A percentile compares a stretch with the other conserved stretches of the same genome.
Conservation (phyloP, 2,329 filamentous ascomycete genomes). For the Aspergillus novofumigatus region DNA sequence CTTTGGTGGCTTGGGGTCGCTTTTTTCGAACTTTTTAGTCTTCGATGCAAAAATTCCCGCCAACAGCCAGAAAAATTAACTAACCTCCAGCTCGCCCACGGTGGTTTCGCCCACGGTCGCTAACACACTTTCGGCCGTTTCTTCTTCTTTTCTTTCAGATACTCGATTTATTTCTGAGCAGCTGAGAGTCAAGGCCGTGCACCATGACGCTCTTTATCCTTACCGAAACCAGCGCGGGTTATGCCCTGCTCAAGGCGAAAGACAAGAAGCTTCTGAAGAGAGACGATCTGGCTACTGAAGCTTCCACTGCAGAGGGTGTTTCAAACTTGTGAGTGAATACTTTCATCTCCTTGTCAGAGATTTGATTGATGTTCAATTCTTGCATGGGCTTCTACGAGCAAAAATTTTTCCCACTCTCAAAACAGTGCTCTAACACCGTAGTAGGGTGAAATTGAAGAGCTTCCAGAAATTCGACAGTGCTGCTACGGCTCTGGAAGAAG, state of each 20-base stretch:
- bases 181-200: conserved; percentile 30
- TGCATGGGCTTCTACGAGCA: conserved; percentile 9
- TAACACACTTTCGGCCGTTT: conserved; percentile 19
- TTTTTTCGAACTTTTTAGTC: conserved; percentile 34
- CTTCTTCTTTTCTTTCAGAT: conserved; percentile 19
- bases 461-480: conserved; percentile 98
- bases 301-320: conserved; percentile 76
- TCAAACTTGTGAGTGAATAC: conserved; percentile 68
- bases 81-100: conserved; percentile 27
- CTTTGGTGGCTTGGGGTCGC: conserved; percentile 19
- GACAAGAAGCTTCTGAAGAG: conserved; percentile 97
- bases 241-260: conserved; percentile 96
- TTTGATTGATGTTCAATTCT: not conserved
- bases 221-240: conserved; percentile 90
- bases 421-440: conserved; percentile 20
- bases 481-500: conserved; percentile 83
- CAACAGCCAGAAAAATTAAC: conserved; percentile 18
- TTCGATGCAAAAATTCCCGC: conserved; percentile 35
- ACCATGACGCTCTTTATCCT: conserved; percentile 89
- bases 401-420: conserved; percentile 20
- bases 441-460: conserved; percentile 87
- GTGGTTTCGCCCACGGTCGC: conserved; percentile 31
- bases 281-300: conserved; percentile 70
- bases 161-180: conserved; percentile 17
- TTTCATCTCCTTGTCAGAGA: conserved; percentile 1